Base-by-base conservation (phyloP, 345 rosid species). In the Linum tenue region DNA sequence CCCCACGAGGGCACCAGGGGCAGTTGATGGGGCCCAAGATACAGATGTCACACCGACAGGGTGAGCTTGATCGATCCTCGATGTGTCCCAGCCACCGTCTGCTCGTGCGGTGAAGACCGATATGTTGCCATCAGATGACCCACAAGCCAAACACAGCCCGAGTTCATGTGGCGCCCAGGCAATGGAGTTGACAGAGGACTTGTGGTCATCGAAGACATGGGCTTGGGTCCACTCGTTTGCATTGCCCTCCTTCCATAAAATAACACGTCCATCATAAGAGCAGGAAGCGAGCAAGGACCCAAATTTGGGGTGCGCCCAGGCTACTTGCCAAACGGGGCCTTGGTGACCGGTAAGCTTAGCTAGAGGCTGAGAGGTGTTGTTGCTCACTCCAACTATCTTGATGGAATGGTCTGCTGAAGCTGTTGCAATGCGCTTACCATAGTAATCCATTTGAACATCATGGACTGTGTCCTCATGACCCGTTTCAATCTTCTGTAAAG, bases 401-500 rank as follows among this genome's bases (percentile, higher is more conserved):
- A 78, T 64, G 1, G 78, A 64, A 36, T 71, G 73, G 58, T 78
- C 81, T 0, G 78, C 72, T 0, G 76, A 78, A 0, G 78, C 76
- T 0, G 74, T 75, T 3, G 76, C 78, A 51, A 78, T 41, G 17
- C 76, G 70, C 71, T 78, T 78, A 15, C 81, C 81, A 39, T 69
- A 78, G 68, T 68, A 78, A 59, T 78, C 81, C 81, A 78, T 78
- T 3, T 70, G 71, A 59, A 78, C 73, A 37, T 74, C 81, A 48
- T 74, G 81, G 59, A 78, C 73, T 1, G 76, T 66, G 68, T 78
- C 78, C 41, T 78, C 70, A 58, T 78, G 81, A 4, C 78, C 76
- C 4, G 72, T 68, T 62, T 78, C 76, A 64, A 78, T 69, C 73
- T 69, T 74, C 37, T 71, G 81, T 0, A 67, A 39, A 43, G 78